Evolutionary conservation across 2,329 filamentous ascomycete species (phyloP).

Genomic region (Fusarium camptoceras): DNA sequence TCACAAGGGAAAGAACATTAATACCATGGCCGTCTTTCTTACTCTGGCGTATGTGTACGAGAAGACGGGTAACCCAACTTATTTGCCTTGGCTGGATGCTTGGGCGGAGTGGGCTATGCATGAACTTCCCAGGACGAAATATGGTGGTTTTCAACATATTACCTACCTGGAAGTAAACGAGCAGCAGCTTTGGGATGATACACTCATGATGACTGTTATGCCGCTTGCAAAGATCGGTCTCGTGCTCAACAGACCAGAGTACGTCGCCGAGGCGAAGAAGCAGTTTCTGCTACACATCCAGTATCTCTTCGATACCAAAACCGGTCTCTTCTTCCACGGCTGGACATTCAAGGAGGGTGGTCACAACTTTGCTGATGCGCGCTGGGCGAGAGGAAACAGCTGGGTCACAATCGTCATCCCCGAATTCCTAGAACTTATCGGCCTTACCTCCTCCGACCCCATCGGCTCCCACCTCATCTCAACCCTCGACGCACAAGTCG

Average conservation of each 20-base stretch:
- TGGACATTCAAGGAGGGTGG: constrained; percentile 80
- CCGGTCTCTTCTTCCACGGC: constrained; percentile 83
- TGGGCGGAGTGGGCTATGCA: constrained; percentile 89
- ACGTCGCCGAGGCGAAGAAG: constrained; percentile 80
- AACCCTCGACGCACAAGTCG: constrained; percentile 76
- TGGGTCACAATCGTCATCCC: constrained; percentile 89
- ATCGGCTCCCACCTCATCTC: constrained; percentile 69
- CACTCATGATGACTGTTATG: constrained; percentile 88
- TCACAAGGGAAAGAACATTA: constrained; percentile 86
- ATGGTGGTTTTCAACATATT: constrained; percentile 79
- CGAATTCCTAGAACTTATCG: constrained; percentile 80
- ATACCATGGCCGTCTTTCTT: constrained; percentile 83
- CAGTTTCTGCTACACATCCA: constrained; percentile 84
- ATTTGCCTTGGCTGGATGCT: constrained; percentile 80
- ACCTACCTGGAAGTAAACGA: constrained; percentile 78
- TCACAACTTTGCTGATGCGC: constrained; percentile 69
- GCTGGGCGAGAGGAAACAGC: constrained; percentile 72
- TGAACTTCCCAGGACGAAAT: constrained; percentile 77
- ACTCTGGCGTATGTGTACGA: constrained; percentile 84
- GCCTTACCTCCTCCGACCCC: constrained; percentile 71
- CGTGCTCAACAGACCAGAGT: constrained; percentile 75
- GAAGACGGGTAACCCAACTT: constrained; percentile 74
- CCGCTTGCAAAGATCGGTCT: constrained; percentile 84
- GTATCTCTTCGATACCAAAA: constrained; percentile 78
- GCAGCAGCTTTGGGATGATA: constrained; percentile 86